Evolutionary conservation across 2,329 filamentous ascomycete species (phyloP), one percentile per base, ranked within the genome.

Genomic region (Phyllosticta citriasiana): DNA sequence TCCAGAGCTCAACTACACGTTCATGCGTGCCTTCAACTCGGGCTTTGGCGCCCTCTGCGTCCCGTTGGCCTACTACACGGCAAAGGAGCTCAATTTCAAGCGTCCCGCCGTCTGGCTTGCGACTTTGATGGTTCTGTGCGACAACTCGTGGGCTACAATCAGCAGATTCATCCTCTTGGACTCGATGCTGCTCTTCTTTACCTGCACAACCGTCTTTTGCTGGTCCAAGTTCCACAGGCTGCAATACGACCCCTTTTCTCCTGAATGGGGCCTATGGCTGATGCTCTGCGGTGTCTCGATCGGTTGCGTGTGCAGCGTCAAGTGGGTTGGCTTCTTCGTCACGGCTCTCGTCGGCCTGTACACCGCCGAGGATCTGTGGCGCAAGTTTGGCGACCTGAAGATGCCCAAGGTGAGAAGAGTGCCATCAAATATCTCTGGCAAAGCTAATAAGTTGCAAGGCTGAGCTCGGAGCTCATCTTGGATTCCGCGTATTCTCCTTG

Each of bases 141-240:
- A 99, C 76, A 99, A 99, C 80, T 97, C 94, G 57, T 99, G 97
- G 79, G 96, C 94, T 56, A 97, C 95, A 33, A 99, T 99, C 76
- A 97, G 92, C 77, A 86, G 94, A 64, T 99, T 99, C 74, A 97
- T 99, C 69, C 86, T 99, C 25, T 86, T 99, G 69, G 94, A 99
- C 76, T 97, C 94, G 0, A 99, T 99, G 94, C 84, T 99, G 57
- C 84, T 99, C 50, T 97, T 92, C 79, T 97, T 96, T 72, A 99
- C 95, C n/a, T 94, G 97, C 68, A 92, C 91, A 16, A 99, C 94
- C 5, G 89, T 95, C 64, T 85, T 97, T 69, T 97, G 93, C 83
- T 99, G 93, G 91, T 87, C 91, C 70, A 94, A 91, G 74, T 97
- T 99, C 77, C 94, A 99, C 77, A 87, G 88, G 70, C 84, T 94